These are phyloP conservation scores for Eucalyptus cloeziana DNA, from an alignment of 345 rosid genomes.

Conservation along the genomic window DNA sequence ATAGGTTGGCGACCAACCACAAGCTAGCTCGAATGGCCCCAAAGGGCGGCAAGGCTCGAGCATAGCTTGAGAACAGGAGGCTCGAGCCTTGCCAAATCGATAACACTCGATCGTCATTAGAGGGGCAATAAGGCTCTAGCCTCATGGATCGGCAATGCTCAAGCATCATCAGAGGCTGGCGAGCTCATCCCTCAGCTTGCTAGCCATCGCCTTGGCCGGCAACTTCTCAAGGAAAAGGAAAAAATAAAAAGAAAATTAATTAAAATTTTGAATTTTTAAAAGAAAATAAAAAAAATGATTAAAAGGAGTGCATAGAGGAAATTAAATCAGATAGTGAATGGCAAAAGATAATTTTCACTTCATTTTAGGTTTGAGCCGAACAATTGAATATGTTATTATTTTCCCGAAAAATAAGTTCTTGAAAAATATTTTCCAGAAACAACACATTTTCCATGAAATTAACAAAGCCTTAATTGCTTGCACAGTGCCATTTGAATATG, in stretches of 20 bases:
- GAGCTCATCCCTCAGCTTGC: neutral
- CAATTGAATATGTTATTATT: rapidly evolving
- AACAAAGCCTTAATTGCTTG: neutral
- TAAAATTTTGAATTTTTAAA: no score
- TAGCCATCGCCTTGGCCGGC: neutral
- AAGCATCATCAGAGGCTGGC: neutral
- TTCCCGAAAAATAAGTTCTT: neutral
- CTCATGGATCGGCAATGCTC: neutral
- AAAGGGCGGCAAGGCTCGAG: rapidly evolving
- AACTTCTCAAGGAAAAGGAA: rapidly evolving
- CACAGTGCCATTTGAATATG: neutral
- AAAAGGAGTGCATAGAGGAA: neutral
- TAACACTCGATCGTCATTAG: rapidly evolving
- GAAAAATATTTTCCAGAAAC: neutral
- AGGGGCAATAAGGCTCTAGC: no score
- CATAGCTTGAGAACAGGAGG: no score
- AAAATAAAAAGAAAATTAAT: no score
- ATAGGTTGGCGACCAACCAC: no score
- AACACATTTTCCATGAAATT: no score
- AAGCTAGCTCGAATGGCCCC: no score
- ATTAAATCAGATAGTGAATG: no score
- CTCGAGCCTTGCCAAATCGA: no score
- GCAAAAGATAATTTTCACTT: no score
- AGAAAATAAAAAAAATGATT: no score
- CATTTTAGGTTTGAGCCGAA: rapidly evolving